Evolutionary conservation across 2,329 filamentous ascomycete species (phyloP), one percentile per base, ranked within the genome.

Genomic region (Talaromyces pinophilus): DNA sequence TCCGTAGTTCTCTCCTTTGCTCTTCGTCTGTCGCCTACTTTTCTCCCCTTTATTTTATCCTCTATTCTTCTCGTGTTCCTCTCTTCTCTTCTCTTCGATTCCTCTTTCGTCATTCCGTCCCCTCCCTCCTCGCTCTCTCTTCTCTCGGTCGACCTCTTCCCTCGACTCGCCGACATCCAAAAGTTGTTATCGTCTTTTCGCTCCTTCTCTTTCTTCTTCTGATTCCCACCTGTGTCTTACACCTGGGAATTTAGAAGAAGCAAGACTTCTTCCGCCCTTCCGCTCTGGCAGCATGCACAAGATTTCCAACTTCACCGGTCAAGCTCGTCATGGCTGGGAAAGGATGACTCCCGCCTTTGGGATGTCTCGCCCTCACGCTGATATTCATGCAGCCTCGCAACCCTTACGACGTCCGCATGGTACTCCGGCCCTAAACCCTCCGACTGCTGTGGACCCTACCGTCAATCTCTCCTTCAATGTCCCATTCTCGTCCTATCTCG

Each of bases 401-500:
- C 80, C 83, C 67, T 79, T 85, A 74, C 87, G 88, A 79, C 86
- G 87, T 70, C 77, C 84, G 76, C 74, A 84, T 74, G 77, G 77
- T 67, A 76, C 78, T 40, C 82, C 82, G 28, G 82, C 82, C 22
- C 82, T 88, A 76, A 84, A 88, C 73, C 88, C 90, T 71, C 87
- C 90, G 67, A 88, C 90, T 70, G 84, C 89, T 69, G 86, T 90
- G 75, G 91, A 94, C 77, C 85, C 89, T 62, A 88, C 88, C 71
- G 92, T 98, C 79, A 92, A 96, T 80, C 90, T 97, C 78, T 94
- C 92, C 70, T 98, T 99, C 88, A 98, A 97, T 77, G 91, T 99
- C 59, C 95, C 95, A 68, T 97, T 98, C 81, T 90, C 93, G 72
- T 96, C 92, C 70, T 94, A 94, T 74, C 88, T 99, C 68, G 87